phyloP scores from a whole-genome alignment of 208 protist genomes.

The Herpetomonas samuelpessoai region DNA sequence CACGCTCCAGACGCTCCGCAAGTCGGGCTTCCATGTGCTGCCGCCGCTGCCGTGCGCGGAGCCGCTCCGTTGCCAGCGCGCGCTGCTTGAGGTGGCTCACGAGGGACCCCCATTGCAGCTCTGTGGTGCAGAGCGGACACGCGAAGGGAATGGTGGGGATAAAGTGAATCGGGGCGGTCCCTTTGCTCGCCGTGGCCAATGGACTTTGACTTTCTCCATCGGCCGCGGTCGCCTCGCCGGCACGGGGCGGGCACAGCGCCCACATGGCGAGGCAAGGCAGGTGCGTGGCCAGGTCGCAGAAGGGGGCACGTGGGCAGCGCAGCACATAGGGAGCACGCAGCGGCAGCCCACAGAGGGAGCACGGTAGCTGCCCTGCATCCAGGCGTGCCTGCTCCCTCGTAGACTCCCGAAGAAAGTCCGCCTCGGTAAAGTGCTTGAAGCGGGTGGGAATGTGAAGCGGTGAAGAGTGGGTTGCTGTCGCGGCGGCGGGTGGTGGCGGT shows the following conservation, averaged over 20 bases:
- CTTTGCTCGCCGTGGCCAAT: no score
- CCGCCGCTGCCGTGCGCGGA: constrained; percentile 40
- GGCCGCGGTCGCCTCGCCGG: constrained; percentile 4
- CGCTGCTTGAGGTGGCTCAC: constrained; percentile 67
- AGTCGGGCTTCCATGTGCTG: constrained; percentile 36
- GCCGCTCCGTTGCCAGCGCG: constrained; percentile 30
- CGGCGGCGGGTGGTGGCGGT: no score
- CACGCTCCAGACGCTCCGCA: constrained; percentile 26
- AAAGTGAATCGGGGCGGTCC: constrained; percentile 3
- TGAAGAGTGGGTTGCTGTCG: no score
- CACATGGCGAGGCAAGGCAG: constrained; percentile 76
- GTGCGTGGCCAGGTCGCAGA: constrained; percentile 63
- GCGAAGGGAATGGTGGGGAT: constrained; percentile 24
- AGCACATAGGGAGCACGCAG: constrained; percentile 48
- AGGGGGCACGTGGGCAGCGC: constrained; percentile 62
- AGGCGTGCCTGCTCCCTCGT: constrained; percentile 31
- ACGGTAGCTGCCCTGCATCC: constrained; percentile 42
- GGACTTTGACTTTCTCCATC: no score
- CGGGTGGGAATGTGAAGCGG: constrained; percentile 22
- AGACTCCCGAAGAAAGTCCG: constrained; percentile 55
- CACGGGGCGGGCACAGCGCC: constrained; percentile 27
- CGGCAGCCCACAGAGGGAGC: constrained; percentile 71
- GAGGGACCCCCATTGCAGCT: constrained; percentile 61
- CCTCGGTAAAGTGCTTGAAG: constrained; percentile 33
- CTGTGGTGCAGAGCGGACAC: constrained; percentile 68